Evolutionary conservation across 331 rosid species (phyloP).

Genomic region (Cydonia oblonga): DNA sequence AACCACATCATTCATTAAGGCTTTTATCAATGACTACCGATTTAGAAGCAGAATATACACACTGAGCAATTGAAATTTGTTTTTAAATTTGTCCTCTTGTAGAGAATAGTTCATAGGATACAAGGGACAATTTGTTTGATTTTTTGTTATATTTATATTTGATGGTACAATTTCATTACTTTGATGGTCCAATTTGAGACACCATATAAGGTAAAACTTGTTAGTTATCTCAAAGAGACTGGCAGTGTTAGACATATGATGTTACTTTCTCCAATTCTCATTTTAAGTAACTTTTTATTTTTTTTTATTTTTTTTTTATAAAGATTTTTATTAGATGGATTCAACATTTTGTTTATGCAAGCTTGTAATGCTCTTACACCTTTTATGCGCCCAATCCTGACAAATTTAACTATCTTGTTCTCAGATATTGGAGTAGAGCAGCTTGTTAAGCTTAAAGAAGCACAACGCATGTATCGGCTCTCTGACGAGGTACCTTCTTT

Average conservation of each 20-base stretch:
- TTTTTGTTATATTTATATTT: not conserved
- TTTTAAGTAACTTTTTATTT: not conserved
- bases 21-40: not conserved
- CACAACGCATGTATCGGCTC: slow-evolving; percentile 50
- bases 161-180: not conserved
- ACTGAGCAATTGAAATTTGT: not conserved
- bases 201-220: not conserved
- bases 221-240: not conserved
- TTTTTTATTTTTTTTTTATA: not conserved
- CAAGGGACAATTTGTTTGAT: not conserved
- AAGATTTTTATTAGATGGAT: not conserved
- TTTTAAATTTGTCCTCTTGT: not conserved
- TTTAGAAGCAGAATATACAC: too few species aligned
- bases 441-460: slow-evolving; percentile 70
- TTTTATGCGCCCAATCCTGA: slow-evolving; percentile 2
- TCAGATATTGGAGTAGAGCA: slow-evolving; percentile 50
- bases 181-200: not conserved
- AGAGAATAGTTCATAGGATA: not conserved
- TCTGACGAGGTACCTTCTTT: slow-evolving; percentile 67
- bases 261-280: not conserved
- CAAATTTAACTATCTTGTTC: slow-evolving; percentile 3
- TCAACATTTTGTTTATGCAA: not conserved
- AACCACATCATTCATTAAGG: slow-evolving; percentile 15
- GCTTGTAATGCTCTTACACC: not conserved
- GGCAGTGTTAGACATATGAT: not conserved